Percentiles rank a stretch among this genome's conserved stretches.
These are phyloP conservation scores for Echria macrotheca DNA, from an alignment of 495 filamentous ascomycete species.

Conservation along the genomic window DNA sequence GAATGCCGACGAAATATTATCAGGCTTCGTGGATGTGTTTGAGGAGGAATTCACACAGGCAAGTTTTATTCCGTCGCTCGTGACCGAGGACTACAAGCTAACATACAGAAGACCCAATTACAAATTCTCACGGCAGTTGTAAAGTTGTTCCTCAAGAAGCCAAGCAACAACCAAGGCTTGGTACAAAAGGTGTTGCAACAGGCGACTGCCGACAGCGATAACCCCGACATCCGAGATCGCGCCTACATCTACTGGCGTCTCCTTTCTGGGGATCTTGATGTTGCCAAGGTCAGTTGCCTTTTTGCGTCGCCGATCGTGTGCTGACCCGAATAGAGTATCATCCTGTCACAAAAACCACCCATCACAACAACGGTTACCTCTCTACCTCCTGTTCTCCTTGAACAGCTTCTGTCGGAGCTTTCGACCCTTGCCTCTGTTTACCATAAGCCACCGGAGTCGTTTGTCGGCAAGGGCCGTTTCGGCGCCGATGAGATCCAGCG, in stretches of 20 bases:
- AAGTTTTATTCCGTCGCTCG: background rate
- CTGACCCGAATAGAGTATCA: conserved; percentile 58
- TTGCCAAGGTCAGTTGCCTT: conserved; percentile 58
- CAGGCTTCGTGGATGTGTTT: conserved; percentile 92
- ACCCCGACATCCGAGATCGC: conserved; percentile 92
- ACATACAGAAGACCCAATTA: conserved; percentile 64
- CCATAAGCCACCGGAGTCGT: conserved; percentile 94
- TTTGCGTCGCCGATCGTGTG: background rate
- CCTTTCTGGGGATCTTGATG: conserved; percentile 83
- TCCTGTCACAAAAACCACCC: conserved; percentile 88
- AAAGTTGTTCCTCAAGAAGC: conserved; percentile 95
- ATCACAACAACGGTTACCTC: conserved; percentile 91
- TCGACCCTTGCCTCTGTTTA: conserved; percentile 99
- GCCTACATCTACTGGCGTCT: conserved; percentile 98
- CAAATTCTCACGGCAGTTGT: conserved; percentile 96
- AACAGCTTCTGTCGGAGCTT: conserved; percentile 79
- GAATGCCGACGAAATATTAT: conserved; percentile 87
- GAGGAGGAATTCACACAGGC: conserved; percentile 82
- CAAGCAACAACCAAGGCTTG: conserved; percentile 76
- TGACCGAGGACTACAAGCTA: background rate
- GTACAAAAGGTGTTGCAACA: conserved; percentile 91
- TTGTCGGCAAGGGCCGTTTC: conserved; percentile 90
- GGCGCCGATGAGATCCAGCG: conserved; percentile 92
- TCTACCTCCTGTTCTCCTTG: conserved; percentile 74
- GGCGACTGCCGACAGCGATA: conserved; percentile 91